These are phyloP conservation scores for Trichoderma sp. DNA, from an alignment of 2,329 filamentous ascomycete species.

Conservation along the genomic window DNA sequence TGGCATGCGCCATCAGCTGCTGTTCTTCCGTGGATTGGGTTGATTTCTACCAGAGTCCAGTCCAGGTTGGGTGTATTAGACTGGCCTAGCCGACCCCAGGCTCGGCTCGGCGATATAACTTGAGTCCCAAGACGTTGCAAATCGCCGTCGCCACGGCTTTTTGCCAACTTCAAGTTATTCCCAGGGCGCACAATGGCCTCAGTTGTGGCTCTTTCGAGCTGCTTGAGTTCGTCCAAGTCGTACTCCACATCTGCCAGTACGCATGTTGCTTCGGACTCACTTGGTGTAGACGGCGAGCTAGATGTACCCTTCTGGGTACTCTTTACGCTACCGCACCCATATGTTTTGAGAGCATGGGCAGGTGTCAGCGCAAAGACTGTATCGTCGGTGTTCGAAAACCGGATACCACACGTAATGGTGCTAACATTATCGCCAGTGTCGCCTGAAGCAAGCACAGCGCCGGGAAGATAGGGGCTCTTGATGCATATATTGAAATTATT, in stretches of 20 bases:
- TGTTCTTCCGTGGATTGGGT: background rate
- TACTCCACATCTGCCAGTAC: background rate
- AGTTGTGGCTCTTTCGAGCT: background rate
- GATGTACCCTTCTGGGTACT: background rate
- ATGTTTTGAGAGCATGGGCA: background rate
- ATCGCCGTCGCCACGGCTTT: background rate
- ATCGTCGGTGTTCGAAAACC: background rate
- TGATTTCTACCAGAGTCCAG: conserved; percentile 3
- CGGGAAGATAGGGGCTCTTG: background rate
- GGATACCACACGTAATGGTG: conserved; percentile 1
- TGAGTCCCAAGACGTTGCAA: background rate
- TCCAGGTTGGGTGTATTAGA: background rate
- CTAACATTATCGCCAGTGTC: background rate
- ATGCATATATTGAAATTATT: background rate
- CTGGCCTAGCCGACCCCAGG: background rate
- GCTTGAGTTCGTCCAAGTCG: background rate
- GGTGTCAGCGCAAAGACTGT: background rate
- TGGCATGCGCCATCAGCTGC: background rate
- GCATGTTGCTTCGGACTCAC: background rate
- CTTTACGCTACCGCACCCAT: no score
- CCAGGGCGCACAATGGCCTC: background rate
- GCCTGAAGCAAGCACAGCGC: background rate
- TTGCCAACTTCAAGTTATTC: background rate
- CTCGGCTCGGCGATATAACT: background rate
- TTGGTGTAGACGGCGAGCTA: background rate